Evolutionary conservation across 2,329 filamentous ascomycete species (phyloP), one percentile per base, ranked within the genome.

Genomic region (Colletotrichum godetiae): DNA sequence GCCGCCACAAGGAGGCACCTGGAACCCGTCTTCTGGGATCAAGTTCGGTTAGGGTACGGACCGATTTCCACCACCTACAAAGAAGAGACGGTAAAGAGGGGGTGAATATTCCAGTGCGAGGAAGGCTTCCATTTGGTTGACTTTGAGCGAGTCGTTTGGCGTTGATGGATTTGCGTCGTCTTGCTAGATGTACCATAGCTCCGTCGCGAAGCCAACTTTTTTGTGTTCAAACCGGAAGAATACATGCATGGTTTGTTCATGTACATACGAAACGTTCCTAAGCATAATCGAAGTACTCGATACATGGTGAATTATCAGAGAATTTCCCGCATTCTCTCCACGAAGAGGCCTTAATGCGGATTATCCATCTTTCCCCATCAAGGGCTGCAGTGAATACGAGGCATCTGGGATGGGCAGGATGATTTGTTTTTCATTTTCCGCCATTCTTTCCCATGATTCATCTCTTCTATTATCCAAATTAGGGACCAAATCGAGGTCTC

Each of bases 11-110:
- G 78, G 80, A 24, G 86, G 87, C 46, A 88, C 86, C 1, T 93
- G 91, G 91, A 90, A 92, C 76, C 88, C 90, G 1, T 87, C 80
- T 56, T 84, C 86, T 52, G 90, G 90, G 3, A 88, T 92, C 75
- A 86, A 87, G 66, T 92, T 92, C 81, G 86, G 86, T 0, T 88
- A 76, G 71, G 56, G 65, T 2, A 37, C 29, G 31, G 29, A 35
- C 31, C 67, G 71, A 5, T 73, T 73, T 24, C 67, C 71, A 13
- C 55, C 67, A 1, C 67, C 67, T 33, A 57, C 60, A 53, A 49
- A 49, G 42, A 49, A 22, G 19, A 22, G 42, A 61, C 24, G 24
- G 56, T 60, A 49, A 49, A 22, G 8, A 70, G 11, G 12, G 2
- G 35, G n/a, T 3, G 42, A 5, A 15, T 33, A 37, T 35, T 13